Percentiles rank a stretch among this genome's conserved stretches.
Evolutionary conservation across 2,329 filamentous ascomycete genomes (phyloP).

Genomic region (Aspergillus fischeri): DNA sequence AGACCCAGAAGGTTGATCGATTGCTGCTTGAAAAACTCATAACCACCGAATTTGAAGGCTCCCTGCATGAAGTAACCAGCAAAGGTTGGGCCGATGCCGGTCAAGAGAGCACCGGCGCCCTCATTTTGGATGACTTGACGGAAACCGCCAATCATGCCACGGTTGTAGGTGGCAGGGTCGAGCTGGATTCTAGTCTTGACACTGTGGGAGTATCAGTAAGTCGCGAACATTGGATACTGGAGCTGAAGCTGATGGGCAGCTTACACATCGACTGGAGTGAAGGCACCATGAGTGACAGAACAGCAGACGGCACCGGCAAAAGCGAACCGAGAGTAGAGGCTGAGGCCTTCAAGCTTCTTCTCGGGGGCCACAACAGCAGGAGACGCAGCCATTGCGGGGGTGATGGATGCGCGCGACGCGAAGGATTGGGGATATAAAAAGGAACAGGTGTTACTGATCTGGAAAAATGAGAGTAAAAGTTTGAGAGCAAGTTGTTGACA

Average conservation of each 20-base stretch:
- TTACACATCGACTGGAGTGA: slow-evolving; percentile 99
- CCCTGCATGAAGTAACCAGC: slow-evolving; percentile 94
- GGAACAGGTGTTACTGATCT: slow-evolving; percentile 28
- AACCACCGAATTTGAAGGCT: slow-evolving; percentile 89
- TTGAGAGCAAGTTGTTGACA: too few relatives aligned
- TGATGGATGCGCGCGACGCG: slow-evolving; percentile 49
- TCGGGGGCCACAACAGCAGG: slow-evolving; percentile 27
- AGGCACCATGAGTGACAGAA: slow-evolving; percentile 91
- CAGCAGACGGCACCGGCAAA: slow-evolving; percentile 97
- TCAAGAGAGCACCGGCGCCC: slow-evolving; percentile 80
- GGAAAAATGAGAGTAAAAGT: too few relatives aligned
- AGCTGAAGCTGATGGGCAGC: slow-evolving; percentile 42
- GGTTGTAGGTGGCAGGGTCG: slow-evolving; percentile 84
- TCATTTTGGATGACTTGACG: slow-evolving; percentile 77
- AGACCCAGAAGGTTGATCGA: slow-evolving; percentile 74
- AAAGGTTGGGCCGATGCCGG: slow-evolving; percentile 78
- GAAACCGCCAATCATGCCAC: slow-evolving; percentile 80
- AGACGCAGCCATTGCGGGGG: slow-evolving; percentile 5
- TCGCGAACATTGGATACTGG: slow-evolving; percentile 17
- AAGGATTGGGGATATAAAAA: slow-evolving; percentile 42
- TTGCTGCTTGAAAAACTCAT: slow-evolving; percentile 95
- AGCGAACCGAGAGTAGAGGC: slow-evolving; percentile 92
- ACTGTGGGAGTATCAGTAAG: slow-evolving; percentile 46
- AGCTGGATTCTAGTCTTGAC: slow-evolving; percentile 96
- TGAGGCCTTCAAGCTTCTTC: slow-evolving; percentile 54